Base-by-base conservation (phyloP, 352 stramenopile species). In the Globisporangium camurandrum region DNA sequence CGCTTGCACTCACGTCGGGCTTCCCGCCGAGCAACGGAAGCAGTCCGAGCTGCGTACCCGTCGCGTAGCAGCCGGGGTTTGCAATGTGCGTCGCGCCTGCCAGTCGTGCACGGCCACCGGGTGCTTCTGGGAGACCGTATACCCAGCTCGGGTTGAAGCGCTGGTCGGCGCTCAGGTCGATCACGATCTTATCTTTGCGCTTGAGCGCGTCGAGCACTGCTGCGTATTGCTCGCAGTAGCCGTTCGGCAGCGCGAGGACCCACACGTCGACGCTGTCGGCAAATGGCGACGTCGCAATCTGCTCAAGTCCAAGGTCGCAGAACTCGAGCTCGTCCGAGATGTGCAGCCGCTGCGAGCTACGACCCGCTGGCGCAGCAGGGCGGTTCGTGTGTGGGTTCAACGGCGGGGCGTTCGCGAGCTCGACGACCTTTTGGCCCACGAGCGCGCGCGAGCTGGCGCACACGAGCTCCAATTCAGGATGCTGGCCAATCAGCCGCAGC, bases 21-120 rank as follows among this genome's bases (percentile, higher is more conserved):
- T 88, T 87, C 26, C 69, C 67, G 9, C 77, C 77, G 22, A 95
- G 70, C 19, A 96, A 59, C 27, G 86, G 86, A 47, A 95, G 57
- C 47, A 96, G 51, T 8, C 75, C 80, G 2, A 92, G 46, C 63
- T 96, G 84, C 4, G 82, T 53, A 30, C 79, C 84, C 9, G 86
- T 95, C 16, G 86, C 84, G 55, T 94, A 96, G 62, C 86, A 96
- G 28, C 86, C 86, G 2, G 86, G 86, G 63, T 96, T 96, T 4
- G 84, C 69, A 46, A 96, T 93, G 67, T 88, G 81, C 7, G 74
- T 90, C 16, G 84, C 80, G 20, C 67, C 62, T 19, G 67, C 52
- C 19, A 96, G 63, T 3, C 64, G 62, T 8, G 61, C 57, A 31
- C 86, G 82, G n/a, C 72, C 67, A 37, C 66, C 65, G 0, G 80